Conservation (phyloP, 1,139 yeast genomes). For the Sugiyamaella novakii region DNA sequence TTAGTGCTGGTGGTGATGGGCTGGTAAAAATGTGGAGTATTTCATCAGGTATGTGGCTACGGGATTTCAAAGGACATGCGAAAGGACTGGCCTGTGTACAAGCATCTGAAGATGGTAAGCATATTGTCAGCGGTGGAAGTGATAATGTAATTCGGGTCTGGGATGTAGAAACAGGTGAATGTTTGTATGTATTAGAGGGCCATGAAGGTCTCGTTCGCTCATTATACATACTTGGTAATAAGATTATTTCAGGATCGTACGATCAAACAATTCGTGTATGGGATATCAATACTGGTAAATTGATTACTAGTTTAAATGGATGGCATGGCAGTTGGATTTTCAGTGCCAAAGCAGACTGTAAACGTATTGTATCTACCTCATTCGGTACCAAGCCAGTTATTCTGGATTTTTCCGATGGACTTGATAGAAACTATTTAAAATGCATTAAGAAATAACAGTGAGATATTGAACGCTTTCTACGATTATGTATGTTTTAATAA, state of each 20-base stretch:
- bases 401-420: slow-evolving; percentile 39
- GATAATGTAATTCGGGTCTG: slow-evolving; percentile 43
- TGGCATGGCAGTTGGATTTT: slow-evolving; percentile 44
- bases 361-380: slow-evolving; percentile 40
- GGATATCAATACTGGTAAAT: slow-evolving; percentile 38
- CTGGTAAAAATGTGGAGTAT: slow-evolving; percentile 40
- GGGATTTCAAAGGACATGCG: slow-evolving; percentile 39
- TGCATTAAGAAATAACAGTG: slow-evolving; percentile 23
- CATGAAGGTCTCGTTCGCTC: slow-evolving; percentile 41
- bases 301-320: slow-evolving; percentile 36
- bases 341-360: slow-evolving; percentile 39
- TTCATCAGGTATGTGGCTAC: slow-evolving; percentile 32
- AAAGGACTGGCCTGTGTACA: slow-evolving; percentile 45
- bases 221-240: slow-evolving; percentile 34
- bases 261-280: slow-evolving; percentile 44
- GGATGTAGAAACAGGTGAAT: slow-evolving; percentile 38
- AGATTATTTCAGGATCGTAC: slow-evolving; percentile 43
- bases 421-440: slow-evolving; percentile 33
- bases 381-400: slow-evolving; percentile 41
- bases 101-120: slow-evolving; percentile 32
- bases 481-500: neutral
- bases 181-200: slow-evolving; percentile 37
- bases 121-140: slow-evolving; percentile 42
- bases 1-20: slow-evolving; percentile 45
- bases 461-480: neutral